Base-by-base conservation (phyloP, 345 rosid species). In the Raphanus sativus region DNA sequence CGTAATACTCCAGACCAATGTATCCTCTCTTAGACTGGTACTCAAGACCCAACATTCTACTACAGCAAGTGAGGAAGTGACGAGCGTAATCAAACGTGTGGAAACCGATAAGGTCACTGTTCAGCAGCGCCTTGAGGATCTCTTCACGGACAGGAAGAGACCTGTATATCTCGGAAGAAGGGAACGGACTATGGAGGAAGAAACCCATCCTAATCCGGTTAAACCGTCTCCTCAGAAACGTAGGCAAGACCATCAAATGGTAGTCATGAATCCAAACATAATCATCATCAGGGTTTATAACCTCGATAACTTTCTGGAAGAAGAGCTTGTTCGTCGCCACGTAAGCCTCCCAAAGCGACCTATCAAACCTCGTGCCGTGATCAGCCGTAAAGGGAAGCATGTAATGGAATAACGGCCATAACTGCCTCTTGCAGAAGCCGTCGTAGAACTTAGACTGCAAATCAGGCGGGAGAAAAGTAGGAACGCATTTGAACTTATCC, bases 1-100 rank as follows among this genome's bases (percentile, higher is more conserved):
- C 83, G 9, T 75, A 81, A 71, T 81, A 81, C 42, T 81, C 83
- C 29, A 81, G 83, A 15, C 84, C 84, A 6, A 81, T 81, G 81
- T 81, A 81, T 33, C 84, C 84, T 73, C 84, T 81, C 70, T 76
- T 81, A 42, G 84, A 81, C 67, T 81, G 84, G 63, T 81, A 81
- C 29, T 81, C 84, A 2, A 81, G 75, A 55, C 84, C 84, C 74
- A 81, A 42, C 84, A 81, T 77, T 67, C 84, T 81, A 30, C 84
- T 81, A 56, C 84, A 81, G 74, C 84, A 81, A 54, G 84, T 71
- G 40, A 81, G 84, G 71, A 81, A 81, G 32, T 81, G 84, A 36
- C 98, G 85, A n/a, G 98, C 98, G 81, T 94, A 94, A 81, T 94
- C 98, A 50, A 90, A 94, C 7, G 98, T 81, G 71, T 81, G 84